Base-by-base conservation (phyloP, 1,284 basidiomycete species). In the Tylopilus orsonianus region DNA sequence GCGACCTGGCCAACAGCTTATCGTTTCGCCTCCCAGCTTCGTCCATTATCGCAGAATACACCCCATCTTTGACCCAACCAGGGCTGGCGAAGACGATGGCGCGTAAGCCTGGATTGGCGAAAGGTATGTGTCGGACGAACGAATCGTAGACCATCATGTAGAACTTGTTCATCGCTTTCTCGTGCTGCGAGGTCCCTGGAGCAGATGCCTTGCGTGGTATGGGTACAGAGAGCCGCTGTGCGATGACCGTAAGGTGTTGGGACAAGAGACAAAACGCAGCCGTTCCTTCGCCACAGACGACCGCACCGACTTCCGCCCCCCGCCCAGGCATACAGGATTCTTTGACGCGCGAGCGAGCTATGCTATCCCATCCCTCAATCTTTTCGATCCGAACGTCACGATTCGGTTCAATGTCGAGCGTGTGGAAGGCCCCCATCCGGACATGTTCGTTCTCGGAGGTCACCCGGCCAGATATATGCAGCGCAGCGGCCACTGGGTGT, bases 61-160 rank as follows among this genome's bases (percentile, higher is more conserved):
- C 90, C 1, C 87, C 77, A 57, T 99, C 97, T 62, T 90, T 83
- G 18, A 95, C 90, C 81, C 97, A 98, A 1, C 96, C 97, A 5
- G 97, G 96, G 55, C 91, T 95, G 5, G 97, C 97, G 56, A 99
- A 87, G 41, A 99, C 92, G 57, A 99, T 89, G 1, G 92, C 93
- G 36, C 88, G 88, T 34, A 99, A 76, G 24, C 78, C 75, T 2
- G 75, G 80, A 69, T 72, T 80, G 20, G 83, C 75, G 60, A 88
- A 94, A 10, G 93, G 91, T 50, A 99, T 89, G 65, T 98, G 89
- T 38, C 95, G 83, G 18, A 94, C 69, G 56, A 98, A 90, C 0
- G 93, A 85, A 26, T 91, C 83, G 67, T 93, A 99, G 4, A 98
- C 74, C 10, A 84, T 81, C n/a, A 78, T 73, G 61, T 94, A 90